Base-by-base conservation (phyloP, 169 alveolate species). In the Plasmodium fragile region DNA sequence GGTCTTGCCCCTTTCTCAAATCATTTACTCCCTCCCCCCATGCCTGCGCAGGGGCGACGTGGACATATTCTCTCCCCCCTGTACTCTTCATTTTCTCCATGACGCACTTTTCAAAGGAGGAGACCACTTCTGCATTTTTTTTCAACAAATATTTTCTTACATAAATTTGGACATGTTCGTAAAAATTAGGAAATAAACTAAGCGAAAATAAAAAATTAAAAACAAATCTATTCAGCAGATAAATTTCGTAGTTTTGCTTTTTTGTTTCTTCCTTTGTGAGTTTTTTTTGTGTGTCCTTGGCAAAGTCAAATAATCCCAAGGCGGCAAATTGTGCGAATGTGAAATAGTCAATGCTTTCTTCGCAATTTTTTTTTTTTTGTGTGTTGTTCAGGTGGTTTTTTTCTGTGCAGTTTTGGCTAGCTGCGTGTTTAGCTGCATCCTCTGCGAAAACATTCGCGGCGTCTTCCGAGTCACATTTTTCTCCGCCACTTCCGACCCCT, bases 61-160 rank as follows among this genome's bases (percentile, higher is more conserved):
- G 75, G 75, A 28, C 75, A 65, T 7, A 18, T 16, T 39, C 36
- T n/a, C 30, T 81, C 41, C 5, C 30, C n/a, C 70, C 73, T 16
- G 41, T 32, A 11, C 52, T 83, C 6, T 41, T 45, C 45, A 71
- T 59, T 77, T 77, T 87, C 34, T 87, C 93, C 65, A 34, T 18
- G 13, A 87, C 36, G 28, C 81, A 34, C 70, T 53, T 77, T 77
- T 87, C 49, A 77, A 87, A 87, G 39, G 53, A 77, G 28, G 82
- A 55, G 16, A 87, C 45, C 36, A 77, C 28, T 52, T 75, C 43
- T 39, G 16, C 18, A 77, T 39, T 87, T 32, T 52, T 52, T 87
- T 87, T 87, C 28, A 77, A 55, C 80, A 87, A 87, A 77, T 87
- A 87, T 13, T 87, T 18, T 65, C 69, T 87, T 79, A 87, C 71